Percentiles rank a stretch among this genome's conserved stretches.
Conservation (phyloP, 805 yeast species). For the Saturnispora gosingensis region DNA sequence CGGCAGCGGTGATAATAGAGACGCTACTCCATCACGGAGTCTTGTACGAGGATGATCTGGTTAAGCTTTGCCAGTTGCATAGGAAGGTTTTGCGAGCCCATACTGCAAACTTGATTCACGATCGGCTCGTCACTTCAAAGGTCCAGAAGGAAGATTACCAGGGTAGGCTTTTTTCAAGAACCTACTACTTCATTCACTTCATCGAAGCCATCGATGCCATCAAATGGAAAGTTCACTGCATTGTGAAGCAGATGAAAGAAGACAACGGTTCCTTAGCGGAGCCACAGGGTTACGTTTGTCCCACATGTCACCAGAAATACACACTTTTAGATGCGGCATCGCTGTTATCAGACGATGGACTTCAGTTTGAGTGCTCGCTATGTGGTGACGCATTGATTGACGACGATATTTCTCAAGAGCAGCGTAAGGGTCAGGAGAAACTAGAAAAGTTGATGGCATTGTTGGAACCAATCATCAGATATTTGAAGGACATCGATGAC, state of each 20-base stretch:
- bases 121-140: constrained; percentile 63
- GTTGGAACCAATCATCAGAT: constrained; percentile 77
- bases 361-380: constrained; percentile 74
- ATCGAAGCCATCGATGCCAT: constrained; percentile 93
- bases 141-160: constrained; percentile 62
- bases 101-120: constrained; percentile 76
- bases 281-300: constrained; percentile 91
- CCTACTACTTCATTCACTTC: constrained; percentile 69
- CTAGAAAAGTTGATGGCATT: constrained; percentile 81
- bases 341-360: constrained; percentile 65
- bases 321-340: constrained; percentile 84
- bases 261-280: constrained; percentile 78
- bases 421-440: constrained; percentile 69
- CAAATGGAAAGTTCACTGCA: constrained; percentile 90
- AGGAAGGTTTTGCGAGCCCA: constrained; percentile 78
- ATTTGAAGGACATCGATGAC: constrained; percentile 75
- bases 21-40: constrained; percentile 84
- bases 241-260: constrained; percentile 69
- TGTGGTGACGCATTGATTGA: constrained; percentile 74
- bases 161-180: constrained; percentile 66
- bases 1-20: constrained; percentile 78
- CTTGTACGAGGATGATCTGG: constrained; percentile 84
- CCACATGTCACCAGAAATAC: constrained; percentile 72
- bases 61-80: constrained; percentile 71
- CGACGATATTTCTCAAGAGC: constrained; percentile 81